Percentiles rank a stretch among this genome's conserved stretches.
Evolutionary conservation across 108 stramenopile genomes (phyloP).

Genomic region (Cyclostephanos invisitatus): DNA sequence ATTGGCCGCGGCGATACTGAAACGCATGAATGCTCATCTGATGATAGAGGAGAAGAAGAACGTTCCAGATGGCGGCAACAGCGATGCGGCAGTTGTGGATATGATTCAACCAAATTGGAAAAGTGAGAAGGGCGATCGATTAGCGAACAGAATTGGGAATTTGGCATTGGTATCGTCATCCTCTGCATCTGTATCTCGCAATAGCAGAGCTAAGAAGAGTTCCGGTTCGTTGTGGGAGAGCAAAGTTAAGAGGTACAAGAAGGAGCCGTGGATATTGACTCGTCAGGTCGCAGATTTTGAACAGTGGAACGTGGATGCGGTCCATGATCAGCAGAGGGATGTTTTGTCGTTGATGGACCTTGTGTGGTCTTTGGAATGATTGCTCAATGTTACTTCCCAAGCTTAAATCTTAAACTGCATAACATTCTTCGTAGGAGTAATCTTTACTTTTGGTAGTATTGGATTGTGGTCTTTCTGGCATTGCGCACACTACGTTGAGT

Average conservation of each 20-base stretch:
- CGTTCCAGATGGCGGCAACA: constrained; percentile 12
- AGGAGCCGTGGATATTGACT: constrained; percentile 45
- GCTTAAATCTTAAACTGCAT: neutral
- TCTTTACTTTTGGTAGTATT: too few species aligned
- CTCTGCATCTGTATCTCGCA: neutral
- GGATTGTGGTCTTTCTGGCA: too few species aligned
- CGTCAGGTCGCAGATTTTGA: constrained; percentile 34
- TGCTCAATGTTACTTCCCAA: neutral
- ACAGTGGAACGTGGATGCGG: constrained; percentile 33
- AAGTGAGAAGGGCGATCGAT: constrained; percentile 31
- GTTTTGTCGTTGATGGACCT: constrained; percentile 32
- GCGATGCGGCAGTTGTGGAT: constrained; percentile 26
- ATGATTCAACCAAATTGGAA: constrained; percentile 33
- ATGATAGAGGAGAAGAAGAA: constrained; percentile 38
- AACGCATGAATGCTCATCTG: constrained; percentile 44
- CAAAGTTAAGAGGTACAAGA: constrained; percentile 38
- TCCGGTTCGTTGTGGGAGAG: constrained; percentile 24
- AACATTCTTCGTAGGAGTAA: neutral
- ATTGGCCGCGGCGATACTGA: constrained; percentile 46
- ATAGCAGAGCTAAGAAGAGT: constrained; percentile 16
- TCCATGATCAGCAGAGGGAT: constrained; percentile 29
- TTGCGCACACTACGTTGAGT: too few species aligned
- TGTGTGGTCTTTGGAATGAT: constrained; percentile 27
- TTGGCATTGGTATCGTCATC: constrained; percentile 37
- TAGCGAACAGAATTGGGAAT: constrained; percentile 44